Conservation (phyloP, 306 rosid genomes). For the Leucaena leucocephala region DNA sequence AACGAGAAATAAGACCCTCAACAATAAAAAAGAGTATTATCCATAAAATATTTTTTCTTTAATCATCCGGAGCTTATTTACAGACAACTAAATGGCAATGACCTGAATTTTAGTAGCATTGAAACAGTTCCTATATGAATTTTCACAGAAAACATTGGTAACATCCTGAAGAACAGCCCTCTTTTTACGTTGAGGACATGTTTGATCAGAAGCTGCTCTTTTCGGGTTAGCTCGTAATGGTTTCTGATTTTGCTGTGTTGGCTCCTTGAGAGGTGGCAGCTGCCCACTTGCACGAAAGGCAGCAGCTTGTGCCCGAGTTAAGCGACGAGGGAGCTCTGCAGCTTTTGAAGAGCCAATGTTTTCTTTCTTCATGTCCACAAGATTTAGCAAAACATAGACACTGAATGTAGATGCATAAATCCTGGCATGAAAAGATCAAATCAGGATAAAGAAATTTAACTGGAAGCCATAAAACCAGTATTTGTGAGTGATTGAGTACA, state of each 20-base stretch:
- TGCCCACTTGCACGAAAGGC: conserved; percentile 55
- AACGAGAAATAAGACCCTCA: not conserved
- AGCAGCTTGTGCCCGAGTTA: conserved; percentile 81
- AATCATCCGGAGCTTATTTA: conserved; percentile 10
- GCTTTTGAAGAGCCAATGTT: conserved; percentile 39
- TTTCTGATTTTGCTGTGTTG: conserved; percentile 46
- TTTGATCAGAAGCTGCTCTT: conserved; percentile 49
- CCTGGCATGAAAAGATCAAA: conserved; percentile 49
- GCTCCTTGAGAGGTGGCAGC: conserved; percentile 52
- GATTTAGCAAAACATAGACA: conserved; percentile 42
- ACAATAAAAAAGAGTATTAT: no score
- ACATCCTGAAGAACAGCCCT: conserved; percentile 75
- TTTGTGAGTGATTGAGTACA: not conserved
- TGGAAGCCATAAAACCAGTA: not conserved
- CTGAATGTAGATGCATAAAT: conserved; percentile 19
- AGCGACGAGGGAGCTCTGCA: conserved; percentile 55
- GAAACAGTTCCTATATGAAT: conserved; percentile 48
- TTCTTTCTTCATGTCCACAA: conserved; percentile 74
- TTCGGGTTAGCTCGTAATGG: conserved; percentile 49
- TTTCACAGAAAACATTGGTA: conserved; percentile 61
- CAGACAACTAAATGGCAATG: conserved; percentile 11
- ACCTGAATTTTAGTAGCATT: conserved; percentile 71
- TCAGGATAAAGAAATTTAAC: conserved; percentile 25
- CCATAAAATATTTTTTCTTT: not conserved
- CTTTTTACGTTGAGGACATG: conserved; percentile 54